Percentiles rank a stretch among this genome's conserved stretches.
phyloP scores from a whole-genome alignment of 345 rosid species.

The Eucalyptus erythrocorys region DNA sequence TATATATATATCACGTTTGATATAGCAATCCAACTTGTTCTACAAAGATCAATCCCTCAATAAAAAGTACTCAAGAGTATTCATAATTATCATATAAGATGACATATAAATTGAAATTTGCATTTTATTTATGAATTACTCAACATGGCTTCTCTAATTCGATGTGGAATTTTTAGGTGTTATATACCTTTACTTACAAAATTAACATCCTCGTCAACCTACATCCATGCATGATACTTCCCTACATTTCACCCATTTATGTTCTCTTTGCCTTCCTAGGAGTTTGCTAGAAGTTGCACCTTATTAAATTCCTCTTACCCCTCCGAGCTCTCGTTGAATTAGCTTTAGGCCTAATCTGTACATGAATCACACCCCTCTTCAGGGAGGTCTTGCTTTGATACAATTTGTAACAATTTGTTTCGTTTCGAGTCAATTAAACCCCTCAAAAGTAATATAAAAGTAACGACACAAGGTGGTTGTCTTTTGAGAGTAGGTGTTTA shows the following conservation, averaged over 20 bases:
- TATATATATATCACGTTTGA: rapidly evolving
- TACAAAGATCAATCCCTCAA: background rate
- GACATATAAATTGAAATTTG: background rate
- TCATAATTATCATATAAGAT: background rate
- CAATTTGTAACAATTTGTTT: background rate
- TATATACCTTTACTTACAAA: background rate
- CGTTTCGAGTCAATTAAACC: rapidly evolving
- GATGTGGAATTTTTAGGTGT: background rate
- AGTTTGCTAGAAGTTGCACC: background rate
- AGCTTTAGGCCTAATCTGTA: background rate
- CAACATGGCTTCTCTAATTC: background rate
- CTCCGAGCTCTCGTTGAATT: background rate
- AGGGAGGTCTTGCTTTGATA: background rate
- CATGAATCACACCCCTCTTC: background rate
- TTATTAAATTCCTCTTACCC: background rate
- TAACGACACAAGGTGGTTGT: background rate
- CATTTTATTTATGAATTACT: background rate
- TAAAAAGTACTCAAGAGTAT: background rate
- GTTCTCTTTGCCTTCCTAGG: background rate
- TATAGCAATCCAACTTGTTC: rapidly evolving
- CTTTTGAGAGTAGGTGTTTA: background rate
- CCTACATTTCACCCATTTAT: background rate
- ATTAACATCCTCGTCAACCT: background rate
- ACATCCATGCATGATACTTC: too few species aligned
- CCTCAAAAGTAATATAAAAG: background rate